Evolutionary conservation across 306 rosid genomes (phyloP).

Genomic region (Fragaria iinumae): DNA sequence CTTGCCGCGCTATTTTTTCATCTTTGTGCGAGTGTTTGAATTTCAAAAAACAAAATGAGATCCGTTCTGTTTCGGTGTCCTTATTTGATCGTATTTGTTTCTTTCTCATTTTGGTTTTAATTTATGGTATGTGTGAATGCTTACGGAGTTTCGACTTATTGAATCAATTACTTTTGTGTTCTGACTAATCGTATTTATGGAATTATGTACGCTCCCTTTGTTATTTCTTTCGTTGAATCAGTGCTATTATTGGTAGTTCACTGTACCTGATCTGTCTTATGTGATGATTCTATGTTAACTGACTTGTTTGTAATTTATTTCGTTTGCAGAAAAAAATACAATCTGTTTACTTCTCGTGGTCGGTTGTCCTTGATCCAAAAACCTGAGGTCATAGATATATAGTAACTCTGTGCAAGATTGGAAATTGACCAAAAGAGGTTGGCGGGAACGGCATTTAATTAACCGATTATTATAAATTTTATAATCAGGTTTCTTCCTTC

Average conservation of each 20-base stretch:
- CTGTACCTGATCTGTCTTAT: conserved; percentile 15
- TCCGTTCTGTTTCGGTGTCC: background rate
- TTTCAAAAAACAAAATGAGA: background rate
- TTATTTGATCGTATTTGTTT: background rate
- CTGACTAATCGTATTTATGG: conserved; percentile 11
- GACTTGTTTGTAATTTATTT: conserved; percentile 10
- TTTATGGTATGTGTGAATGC: background rate
- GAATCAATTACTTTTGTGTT: background rate
- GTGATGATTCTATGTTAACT: background rate
- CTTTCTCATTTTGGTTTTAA: background rate
- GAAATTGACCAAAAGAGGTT: background rate
- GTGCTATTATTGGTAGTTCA: conserved; percentile 14
- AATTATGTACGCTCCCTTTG: background rate
- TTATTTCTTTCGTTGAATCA: conserved; percentile 5
- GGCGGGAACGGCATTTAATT: background rate
- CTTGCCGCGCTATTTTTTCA: background rate
- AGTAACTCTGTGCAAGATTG: background rate
- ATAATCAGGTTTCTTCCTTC: background rate
- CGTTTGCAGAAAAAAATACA: conserved; percentile 5
- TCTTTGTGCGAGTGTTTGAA: background rate
- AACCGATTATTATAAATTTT: background rate
- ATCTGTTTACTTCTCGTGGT: background rate
- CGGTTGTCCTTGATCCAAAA: background rate
- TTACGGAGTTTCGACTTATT: background rate
- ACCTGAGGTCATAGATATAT: background rate